phyloP scores from a whole-genome alignment of 2,329 filamentous ascomycete genomes.

The Neofusicoccum cordaticola region DNA sequence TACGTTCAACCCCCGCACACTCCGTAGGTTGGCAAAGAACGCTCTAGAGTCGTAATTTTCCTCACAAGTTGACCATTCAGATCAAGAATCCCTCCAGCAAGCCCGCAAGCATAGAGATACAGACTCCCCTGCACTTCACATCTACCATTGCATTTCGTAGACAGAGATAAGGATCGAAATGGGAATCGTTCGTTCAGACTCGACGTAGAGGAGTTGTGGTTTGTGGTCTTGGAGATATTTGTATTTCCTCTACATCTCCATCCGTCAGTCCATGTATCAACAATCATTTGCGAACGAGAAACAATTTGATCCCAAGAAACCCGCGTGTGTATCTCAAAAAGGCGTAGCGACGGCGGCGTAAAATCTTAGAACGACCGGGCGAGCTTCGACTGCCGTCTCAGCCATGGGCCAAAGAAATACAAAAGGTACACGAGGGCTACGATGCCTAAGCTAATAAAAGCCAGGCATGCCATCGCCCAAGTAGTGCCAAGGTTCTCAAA shows the following conservation, averaged over 20 bases:
- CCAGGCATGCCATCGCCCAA: conserved; percentile 16
- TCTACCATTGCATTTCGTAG: neutral
- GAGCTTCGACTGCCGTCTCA: conserved; percentile 9
- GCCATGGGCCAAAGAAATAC: conserved; percentile 17
- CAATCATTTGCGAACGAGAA: neutral
- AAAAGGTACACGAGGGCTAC: conserved; percentile 16
- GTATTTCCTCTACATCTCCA: neutral
- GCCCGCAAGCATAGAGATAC: neutral
- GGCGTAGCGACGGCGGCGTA: too few species aligned
- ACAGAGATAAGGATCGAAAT: neutral
- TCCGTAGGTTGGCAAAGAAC: neutral
- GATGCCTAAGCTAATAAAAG: conserved; percentile 17
- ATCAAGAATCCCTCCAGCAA: neutral
- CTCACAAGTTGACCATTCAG: neutral
- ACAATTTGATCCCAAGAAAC: neutral
- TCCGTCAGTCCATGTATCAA: neutral
- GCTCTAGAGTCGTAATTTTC: too few species aligned
- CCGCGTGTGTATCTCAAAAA: neutral
- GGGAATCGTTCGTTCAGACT: neutral
- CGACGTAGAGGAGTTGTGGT: neutral
- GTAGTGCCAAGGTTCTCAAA: conserved; percentile 17
- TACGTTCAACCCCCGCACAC: too few species aligned
- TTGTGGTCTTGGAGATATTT: neutral
- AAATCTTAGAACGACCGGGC: neutral
- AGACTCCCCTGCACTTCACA: neutral